These are phyloP conservation scores for Aschersonia sp. DNA, from an alignment of 2,329 filamentous ascomycete genomes.

Conservation along the genomic window DNA sequence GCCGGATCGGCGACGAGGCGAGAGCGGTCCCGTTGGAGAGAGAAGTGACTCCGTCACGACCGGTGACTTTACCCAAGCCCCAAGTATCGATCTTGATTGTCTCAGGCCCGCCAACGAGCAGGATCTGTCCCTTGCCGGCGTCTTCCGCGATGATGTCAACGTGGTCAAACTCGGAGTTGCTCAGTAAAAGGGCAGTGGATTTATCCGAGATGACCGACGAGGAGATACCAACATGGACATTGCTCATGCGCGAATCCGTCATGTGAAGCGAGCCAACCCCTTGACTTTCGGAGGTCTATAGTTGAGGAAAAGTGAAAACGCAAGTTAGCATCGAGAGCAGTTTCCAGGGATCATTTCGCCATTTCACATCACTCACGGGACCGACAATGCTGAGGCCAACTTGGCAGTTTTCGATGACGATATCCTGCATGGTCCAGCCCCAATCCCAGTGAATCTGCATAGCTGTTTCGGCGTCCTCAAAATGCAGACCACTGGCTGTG, in stretches of 20 bases:
- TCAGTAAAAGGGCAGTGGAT: constrained; percentile 5
- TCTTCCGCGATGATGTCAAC: background rate
- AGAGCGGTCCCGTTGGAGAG: no score
- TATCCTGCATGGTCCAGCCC: constrained; percentile 55
- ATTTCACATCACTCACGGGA: no score
- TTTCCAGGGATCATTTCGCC: no score
- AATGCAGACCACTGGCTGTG: constrained; percentile 50
- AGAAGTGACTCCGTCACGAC: no score
- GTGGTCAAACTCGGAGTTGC: constrained; percentile 2
- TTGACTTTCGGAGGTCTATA: constrained; percentile 1
- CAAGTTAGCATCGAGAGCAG: no score
- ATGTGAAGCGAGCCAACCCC: constrained; percentile 7
- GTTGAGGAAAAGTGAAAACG: no score
- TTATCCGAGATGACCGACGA: constrained; percentile 4
- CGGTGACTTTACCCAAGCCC: background rate
- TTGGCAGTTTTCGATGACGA: constrained; percentile 23
- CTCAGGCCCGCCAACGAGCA: background rate
- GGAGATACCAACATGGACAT: constrained; percentile 1
- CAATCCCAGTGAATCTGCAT: constrained; percentile 61
- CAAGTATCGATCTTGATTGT: background rate
- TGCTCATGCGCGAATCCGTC: background rate
- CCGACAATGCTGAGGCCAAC: constrained; percentile 1
- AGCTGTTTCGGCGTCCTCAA: constrained; percentile 48
- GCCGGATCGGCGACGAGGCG: background rate
- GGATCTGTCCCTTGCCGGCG: background rate